These are phyloP conservation scores for Skeletonema tropicum DNA, from an alignment of 108 stramenopile genomes.

Conservation along the genomic window DNA sequence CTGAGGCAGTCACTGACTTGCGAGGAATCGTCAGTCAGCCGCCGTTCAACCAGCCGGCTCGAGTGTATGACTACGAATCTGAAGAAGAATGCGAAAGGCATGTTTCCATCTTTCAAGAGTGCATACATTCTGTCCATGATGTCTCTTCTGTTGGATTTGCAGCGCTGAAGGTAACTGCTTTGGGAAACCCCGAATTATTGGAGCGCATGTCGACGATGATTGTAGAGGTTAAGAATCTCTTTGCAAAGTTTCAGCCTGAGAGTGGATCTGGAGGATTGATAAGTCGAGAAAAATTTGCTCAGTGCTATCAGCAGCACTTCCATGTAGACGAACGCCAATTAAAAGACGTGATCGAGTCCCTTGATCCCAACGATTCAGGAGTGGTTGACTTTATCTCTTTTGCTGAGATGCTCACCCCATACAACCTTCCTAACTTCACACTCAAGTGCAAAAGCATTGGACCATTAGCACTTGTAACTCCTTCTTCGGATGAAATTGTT, in stretches of 20 bases:
- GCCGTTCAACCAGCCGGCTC: conserved; percentile 60
- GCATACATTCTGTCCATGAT: conserved; percentile 84
- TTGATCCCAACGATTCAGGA: conserved; percentile 66
- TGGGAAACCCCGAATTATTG: conserved; percentile 90
- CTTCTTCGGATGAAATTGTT: conserved; percentile 84
- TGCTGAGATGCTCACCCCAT: conserved; percentile 63
- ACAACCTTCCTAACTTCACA: conserved; percentile 59
- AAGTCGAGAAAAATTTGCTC: conserved; percentile 68
- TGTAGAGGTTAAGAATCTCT: conserved; percentile 70
- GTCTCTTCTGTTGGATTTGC: conserved; percentile 81
- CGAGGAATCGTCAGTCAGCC: conserved; percentile 19
- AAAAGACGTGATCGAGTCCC: conserved; percentile 49
- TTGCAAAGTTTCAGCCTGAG: conserved; percentile 67
- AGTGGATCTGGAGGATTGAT: conserved; percentile 58
- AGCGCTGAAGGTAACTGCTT: conserved; percentile 94
- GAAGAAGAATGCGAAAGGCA: conserved; percentile 87
- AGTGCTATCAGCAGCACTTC: conserved; percentile 42
- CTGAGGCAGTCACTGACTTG: not conserved
- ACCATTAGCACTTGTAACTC: conserved; percentile 70
- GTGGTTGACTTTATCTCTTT: conserved; percentile 86
- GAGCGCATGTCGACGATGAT: conserved; percentile 85
- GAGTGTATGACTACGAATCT: conserved; percentile 79
- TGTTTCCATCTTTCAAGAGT: conserved; percentile 66
- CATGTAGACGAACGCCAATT: conserved; percentile 50
- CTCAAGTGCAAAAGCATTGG: conserved; percentile 64